A percentile compares a stretch with the other conserved stretches of the same genome.
phyloP scores from a whole-genome alignment of 495 filamentous ascomycete species.

The Penicillium coffeae region DNA sequence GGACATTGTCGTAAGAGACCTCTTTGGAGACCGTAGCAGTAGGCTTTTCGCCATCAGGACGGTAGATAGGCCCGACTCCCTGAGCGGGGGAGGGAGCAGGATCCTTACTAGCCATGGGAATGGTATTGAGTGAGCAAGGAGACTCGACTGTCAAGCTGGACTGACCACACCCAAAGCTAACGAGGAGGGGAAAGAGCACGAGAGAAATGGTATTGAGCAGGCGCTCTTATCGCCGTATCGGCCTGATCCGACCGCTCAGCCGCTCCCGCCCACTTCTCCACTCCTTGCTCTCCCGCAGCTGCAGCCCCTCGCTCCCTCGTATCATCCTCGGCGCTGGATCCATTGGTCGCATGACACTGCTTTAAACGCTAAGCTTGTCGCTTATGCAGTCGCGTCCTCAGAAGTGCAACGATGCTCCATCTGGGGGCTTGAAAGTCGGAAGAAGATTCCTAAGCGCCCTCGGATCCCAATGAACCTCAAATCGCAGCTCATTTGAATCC shows the following conservation, averaged over 20 bases:
- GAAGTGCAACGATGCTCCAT: background rate
- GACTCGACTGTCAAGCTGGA: background rate
- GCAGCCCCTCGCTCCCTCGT: background rate
- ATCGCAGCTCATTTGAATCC: no score
- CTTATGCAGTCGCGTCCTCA: background rate
- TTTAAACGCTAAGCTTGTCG: background rate
- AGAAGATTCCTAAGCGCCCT: no score
- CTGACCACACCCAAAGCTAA: background rate
- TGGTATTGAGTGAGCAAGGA: background rate
- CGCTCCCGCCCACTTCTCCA: background rate
- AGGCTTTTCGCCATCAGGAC: slow-evolving; percentile 72
- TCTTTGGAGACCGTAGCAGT: slow-evolving; percentile 83
- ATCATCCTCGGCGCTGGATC: background rate
- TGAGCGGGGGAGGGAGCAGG: slow-evolving; percentile 56
- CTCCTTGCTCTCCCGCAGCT: background rate
- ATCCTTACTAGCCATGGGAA: slow-evolving; percentile 27
- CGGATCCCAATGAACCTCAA: no score
- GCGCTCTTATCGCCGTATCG: background rate
- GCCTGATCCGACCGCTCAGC: background rate
- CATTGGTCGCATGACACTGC: no score
- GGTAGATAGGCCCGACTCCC: slow-evolving; percentile 76
- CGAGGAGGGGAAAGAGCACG: background rate
- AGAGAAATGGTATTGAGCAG: background rate
- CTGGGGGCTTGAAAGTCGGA: background rate
- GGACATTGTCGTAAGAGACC: slow-evolving; percentile 81